These are phyloP conservation scores for Eremothecium cymbalariae DNA, from an alignment of 1,139 yeast species.

Conservation along the genomic window DNA sequence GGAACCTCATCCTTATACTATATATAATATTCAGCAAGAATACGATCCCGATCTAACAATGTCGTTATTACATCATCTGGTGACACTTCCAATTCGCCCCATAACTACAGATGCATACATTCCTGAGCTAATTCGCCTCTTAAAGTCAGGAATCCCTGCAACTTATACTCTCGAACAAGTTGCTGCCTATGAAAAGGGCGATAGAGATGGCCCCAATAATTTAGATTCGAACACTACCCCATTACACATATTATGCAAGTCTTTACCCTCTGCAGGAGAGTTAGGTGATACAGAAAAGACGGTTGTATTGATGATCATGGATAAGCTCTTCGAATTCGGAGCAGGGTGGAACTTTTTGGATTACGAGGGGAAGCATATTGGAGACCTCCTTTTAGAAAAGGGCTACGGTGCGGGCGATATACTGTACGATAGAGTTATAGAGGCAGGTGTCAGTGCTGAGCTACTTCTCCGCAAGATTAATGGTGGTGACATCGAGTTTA, in stretches of 20 bases:
- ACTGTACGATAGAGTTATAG: constrained; percentile 50
- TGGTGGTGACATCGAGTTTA: constrained; percentile 47
- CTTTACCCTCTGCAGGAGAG: constrained; percentile 39
- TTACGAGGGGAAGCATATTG: constrained; percentile 62
- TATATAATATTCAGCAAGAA: no score
- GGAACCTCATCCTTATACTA: no score
- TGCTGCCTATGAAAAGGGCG: constrained; percentile 42
- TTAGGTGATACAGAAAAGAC: constrained; percentile 37
- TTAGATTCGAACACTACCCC: constrained; percentile 63
- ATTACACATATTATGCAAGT: constrained; percentile 49
- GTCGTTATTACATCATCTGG: constrained; percentile 66
- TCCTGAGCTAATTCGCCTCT: constrained; percentile 37
- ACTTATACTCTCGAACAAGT: constrained; percentile 79
- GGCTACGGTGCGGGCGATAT: constrained; percentile 34
- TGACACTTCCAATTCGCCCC: constrained; percentile 52
- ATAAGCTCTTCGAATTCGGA: constrained; percentile 67
- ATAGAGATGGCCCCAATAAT: constrained; percentile 36
- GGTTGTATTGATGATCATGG: constrained; percentile 49
- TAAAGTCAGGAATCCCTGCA: constrained; percentile 65
- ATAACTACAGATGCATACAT: constrained; percentile 40
- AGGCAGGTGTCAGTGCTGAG: constrained; percentile 90
- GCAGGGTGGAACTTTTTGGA: constrained; percentile 85
- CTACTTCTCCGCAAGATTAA: constrained; percentile 63
- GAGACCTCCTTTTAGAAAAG: constrained; percentile 54
- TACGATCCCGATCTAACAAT: no score